Evolutionary conservation across 2,329 filamentous ascomycete genomes (phyloP).

Genomic region (Ceratocystis smalleyi): DNA sequence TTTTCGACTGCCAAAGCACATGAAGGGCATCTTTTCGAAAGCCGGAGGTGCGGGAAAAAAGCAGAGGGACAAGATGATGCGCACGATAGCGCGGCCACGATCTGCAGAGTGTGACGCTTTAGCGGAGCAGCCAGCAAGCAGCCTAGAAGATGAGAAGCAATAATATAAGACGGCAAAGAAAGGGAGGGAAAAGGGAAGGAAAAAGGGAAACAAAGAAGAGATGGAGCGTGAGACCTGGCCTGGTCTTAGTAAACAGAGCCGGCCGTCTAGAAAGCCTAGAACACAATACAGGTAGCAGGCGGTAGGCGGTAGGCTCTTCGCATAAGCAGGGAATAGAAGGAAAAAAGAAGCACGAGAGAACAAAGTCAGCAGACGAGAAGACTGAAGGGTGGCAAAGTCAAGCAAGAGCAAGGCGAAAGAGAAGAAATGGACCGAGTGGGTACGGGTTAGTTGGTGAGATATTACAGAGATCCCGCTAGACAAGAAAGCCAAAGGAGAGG

Average conservation of each 20-base stretch:
- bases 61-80: neutral
- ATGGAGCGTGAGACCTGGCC: neutral
- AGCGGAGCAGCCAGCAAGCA: neutral
- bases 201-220: neutral
- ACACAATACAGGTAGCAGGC: neutral
- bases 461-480: neutral
- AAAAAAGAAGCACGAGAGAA: slow-evolving; percentile 3
- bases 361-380: neutral
- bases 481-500: neutral
- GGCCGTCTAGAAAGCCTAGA: neutral
- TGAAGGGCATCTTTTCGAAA: slow-evolving; percentile 22
- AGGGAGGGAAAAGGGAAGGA: neutral
- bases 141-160: neutral
- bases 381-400: slow-evolving; percentile 3
- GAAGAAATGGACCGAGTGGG: slow-evolving; percentile 11
- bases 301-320: neutral
- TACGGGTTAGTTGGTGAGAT: neutral
- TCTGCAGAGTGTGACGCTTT: neutral
- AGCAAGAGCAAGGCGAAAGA: slow-evolving; percentile 6
- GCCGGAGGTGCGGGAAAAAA: neutral
- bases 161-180: neutral
- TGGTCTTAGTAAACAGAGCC: neutral
- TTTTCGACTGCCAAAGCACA: slow-evolving; percentile 49
- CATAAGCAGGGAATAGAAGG: neutral
- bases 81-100: neutral